Conservation (phyloP, 805 yeast species). For the Wickerhamomyces chaumierensis region DNA sequence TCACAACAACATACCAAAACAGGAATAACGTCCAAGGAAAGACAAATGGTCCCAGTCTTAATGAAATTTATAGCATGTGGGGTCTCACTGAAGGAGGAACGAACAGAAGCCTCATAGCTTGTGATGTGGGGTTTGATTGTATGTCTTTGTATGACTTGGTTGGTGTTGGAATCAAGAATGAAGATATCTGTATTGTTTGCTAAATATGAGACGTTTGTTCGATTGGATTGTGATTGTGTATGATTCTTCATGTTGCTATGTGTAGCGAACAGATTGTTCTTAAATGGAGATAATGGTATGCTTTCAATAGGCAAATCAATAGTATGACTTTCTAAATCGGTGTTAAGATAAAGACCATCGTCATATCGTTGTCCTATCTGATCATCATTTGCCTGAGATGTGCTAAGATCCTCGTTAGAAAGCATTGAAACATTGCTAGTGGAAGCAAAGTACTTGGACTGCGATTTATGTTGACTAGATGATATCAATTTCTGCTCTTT, state of each 20-base stretch:
- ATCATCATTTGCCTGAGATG: too few species aligned
- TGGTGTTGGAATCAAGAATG: too few species aligned
- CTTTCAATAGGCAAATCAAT: background rate
- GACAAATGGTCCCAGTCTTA: constrained; percentile 25
- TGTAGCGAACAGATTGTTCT: background rate
- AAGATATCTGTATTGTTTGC: background rate
- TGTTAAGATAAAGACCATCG: background rate
- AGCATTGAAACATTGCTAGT: too few species aligned
- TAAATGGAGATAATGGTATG: background rate
- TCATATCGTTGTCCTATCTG: background rate
- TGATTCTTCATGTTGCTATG: background rate
- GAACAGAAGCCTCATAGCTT: background rate
- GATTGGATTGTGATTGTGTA: too few species aligned
- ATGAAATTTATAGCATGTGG: constrained; percentile 50
- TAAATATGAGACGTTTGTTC: background rate
- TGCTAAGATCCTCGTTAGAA: background rate
- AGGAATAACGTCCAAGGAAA: constrained; percentile 19
- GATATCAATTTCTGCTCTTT: background rate
- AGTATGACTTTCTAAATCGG: background rate
- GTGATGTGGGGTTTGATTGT: background rate
- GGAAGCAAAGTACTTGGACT: too few species aligned
- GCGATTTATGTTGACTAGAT: background rate
- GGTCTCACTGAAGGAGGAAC: background rate
- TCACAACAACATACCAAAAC: constrained; percentile 41
- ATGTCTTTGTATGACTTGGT: background rate